phyloP scores from a whole-genome alignment of 345 rosid species.

The Brassica napus region Da-Ae NC_063442.1:42615001-42615500 shows the following conservation, averaged over 20 bases:
- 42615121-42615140: constrained; percentile 92
- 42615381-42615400: constrained; percentile 76
- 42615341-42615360: constrained; percentile 1
- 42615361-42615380: not conserved
- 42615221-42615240: not conserved
- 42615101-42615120: constrained; percentile 95
- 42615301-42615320: constrained; percentile 83
- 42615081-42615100: constrained; percentile 64
- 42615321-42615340: not conserved
- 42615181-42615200: constrained; percentile 95
- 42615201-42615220: constrained; percentile 38
- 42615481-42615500: constrained; percentile 42
- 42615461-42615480: constrained; percentile 72
- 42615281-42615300: constrained; percentile 97
- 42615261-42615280: constrained; percentile 46
- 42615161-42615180: constrained; percentile 77
- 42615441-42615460: constrained; percentile 83
- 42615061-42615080: not conserved
- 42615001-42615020: not conserved
- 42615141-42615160: constrained; percentile 84
- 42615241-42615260: not conserved
- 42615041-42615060: too few relatives aligned
- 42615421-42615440: constrained; percentile 69
- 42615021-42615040: not conserved
- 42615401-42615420: constrained; percentile 92